Evolutionary conservation across 495 filamentous ascomycete species (phyloP).

Genomic region (Neurospora tetrasperma): DNA sequence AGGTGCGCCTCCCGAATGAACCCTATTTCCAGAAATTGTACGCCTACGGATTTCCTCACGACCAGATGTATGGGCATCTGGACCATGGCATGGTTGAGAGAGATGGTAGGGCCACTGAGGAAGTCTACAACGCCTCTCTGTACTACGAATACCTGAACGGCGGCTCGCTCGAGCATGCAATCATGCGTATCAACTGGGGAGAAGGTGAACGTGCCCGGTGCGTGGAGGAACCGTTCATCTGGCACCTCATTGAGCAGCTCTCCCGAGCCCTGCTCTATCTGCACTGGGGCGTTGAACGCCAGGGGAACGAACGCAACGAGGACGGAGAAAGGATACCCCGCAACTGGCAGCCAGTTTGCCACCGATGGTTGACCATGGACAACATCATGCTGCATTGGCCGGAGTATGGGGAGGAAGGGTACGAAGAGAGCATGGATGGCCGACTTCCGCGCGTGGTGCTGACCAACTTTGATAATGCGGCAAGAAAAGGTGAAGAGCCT

Average conservation of each 20-base stretch:
- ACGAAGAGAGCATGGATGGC: background rate
- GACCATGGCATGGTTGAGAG: background rate
- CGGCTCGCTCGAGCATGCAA: constrained; percentile 2
- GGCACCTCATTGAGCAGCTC: constrained; percentile 11
- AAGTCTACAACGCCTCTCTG: background rate
- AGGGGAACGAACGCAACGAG: background rate
- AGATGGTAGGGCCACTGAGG: background rate
- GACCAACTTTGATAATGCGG: background rate
- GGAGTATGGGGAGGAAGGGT: background rate
- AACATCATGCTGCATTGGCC: background rate
- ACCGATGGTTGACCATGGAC: background rate
- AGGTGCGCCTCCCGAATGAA: constrained; percentile 1
- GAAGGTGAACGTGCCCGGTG: background rate
- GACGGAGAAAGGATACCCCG: background rate
- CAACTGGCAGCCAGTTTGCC: background rate
- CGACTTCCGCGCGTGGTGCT: background rate
- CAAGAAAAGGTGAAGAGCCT: background rate
- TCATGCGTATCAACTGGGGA: constrained; percentile 4
- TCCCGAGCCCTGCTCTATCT: constrained; percentile 5
- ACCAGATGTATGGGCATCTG: background rate
- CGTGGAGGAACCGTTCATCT: constrained; percentile 10
- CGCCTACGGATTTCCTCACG: constrained; percentile 1
- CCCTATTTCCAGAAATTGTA: constrained; percentile 4
- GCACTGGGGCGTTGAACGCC: background rate
- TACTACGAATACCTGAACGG: constrained; percentile 10